A percentile compares a stretch with the other conserved stretches of the same genome.
phyloP scores from a whole-genome alignment of 169 alveolate genomes.

The Plasmodium cynomolgi region DNA sequence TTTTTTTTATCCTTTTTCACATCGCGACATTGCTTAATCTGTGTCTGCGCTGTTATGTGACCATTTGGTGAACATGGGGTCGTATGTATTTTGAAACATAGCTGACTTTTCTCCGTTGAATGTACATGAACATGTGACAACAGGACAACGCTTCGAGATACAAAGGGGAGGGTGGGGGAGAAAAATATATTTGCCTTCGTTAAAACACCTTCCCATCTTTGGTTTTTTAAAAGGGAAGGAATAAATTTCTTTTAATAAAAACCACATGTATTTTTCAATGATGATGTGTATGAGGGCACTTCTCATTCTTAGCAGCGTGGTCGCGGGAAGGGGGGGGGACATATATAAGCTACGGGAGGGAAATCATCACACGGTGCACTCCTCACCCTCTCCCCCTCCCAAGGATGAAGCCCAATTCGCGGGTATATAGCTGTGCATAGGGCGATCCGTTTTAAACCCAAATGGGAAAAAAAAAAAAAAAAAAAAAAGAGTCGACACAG shows the following conservation, averaged over 20 bases:
- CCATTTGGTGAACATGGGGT: not conserved
- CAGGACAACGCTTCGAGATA: not conserved
- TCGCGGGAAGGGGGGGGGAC: not conserved
- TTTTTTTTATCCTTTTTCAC: not conserved
- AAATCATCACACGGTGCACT: not conserved
- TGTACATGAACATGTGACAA: not conserved
- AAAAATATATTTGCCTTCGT: not conserved
- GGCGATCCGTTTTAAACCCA: not conserved
- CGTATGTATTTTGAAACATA: not conserved
- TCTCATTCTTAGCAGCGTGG: not conserved
- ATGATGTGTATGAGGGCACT: not conserved
- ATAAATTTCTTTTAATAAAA: too few relatives aligned
- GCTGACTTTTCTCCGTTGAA: not conserved
- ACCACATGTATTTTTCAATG: not conserved
- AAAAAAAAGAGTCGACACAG: not conserved
- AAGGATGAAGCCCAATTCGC: not conserved
- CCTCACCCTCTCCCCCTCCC: not conserved
- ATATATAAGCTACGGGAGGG: not conserved
- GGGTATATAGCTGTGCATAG: not conserved
- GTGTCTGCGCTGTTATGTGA: not conserved
- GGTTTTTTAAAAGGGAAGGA: not conserved
- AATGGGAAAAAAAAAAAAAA: too few relatives aligned
- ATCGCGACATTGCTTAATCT: not conserved
- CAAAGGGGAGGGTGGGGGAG: not conserved
- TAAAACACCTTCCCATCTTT: not conserved